Evolutionary conservation across 495 filamentous ascomycete species (phyloP), one percentile per base, ranked within the genome.

Genomic region (Apodospora peruviana): DNA sequence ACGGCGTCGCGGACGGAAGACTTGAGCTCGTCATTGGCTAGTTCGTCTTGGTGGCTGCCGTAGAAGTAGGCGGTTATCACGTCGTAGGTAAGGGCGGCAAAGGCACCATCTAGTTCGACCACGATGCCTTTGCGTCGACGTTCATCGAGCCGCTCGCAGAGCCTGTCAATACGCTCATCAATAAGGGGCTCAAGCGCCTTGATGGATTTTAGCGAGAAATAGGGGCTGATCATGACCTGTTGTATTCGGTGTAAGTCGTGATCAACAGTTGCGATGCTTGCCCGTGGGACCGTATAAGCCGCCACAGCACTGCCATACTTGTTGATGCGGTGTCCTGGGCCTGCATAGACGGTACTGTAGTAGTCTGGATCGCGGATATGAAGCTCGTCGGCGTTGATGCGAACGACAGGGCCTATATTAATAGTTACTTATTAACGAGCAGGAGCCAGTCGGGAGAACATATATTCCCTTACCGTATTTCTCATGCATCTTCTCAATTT

Each of bases 401-500:
- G 27, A 14, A 32, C 14, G 27, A 32, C 27, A 14, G 27, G 27
- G n/a, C n/a, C n/a, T n/a, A n/a, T n/a, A n/a, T n/a, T n/a, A n/a
- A n/a, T n/a, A n/a, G n/a, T n/a, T n/a, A n/a, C n/a, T n/a, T n/a
- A n/a, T n/a, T n/a, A n/a, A n/a, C n/a, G n/a, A n/a, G n/a, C n/a
- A n/a, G n/a, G n/a, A n/a, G n/a, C n/a, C n/a, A n/a, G n/a, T n/a
- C n/a, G n/a, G n/a, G n/a, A n/a, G n/a, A n/a, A n/a, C n/a, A n/a
- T n/a, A n/a, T n/a, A n/a, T n/a, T n/a, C n/a, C n/a, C n/a, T n/a
- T n/a, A 70, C 68, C 73, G 45, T 80, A 77, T 60, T 64, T 40
- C 17, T 67, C 51, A 45, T 80, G 76, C 57, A 77, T 57, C 16
- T 70, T 37, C 10, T 59, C 44, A 18, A 76, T 68, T 43, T 77